Evolutionary conservation across 805 yeast genomes (phyloP).

Genomic region (Yarrowia sp.): DNA sequence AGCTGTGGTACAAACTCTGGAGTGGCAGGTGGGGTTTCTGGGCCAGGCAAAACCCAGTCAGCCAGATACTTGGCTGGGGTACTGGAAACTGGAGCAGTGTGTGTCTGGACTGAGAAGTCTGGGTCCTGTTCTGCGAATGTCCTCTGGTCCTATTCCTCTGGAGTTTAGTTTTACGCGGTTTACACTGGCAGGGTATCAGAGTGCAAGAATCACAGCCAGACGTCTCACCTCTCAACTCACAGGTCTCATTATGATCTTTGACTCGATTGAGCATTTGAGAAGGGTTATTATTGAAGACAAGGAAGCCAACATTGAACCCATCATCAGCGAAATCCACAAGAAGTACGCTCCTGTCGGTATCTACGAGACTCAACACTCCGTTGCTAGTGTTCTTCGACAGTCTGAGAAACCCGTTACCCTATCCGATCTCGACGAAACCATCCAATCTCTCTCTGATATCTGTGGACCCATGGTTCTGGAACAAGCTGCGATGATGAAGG

Average conservation of each 20-base stretch:
- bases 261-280: conserved; percentile 16
- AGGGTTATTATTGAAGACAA: conserved; percentile 18
- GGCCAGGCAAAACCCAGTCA: conserved; percentile 1
- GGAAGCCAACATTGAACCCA: background rate
- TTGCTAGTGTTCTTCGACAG: conserved; percentile 5
- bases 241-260: conserved; percentile 17
- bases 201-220: background rate
- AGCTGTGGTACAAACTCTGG: background rate
- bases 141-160: conserved; percentile 43
- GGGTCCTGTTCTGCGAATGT: conserved; percentile 42
- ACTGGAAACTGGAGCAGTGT: conserved; percentile 20
- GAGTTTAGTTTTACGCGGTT: conserved; percentile 24
- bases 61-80: conserved; percentile 3
- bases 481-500: conserved; percentile 1
- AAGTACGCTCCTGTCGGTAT: conserved; percentile 20
- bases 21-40: conserved; percentile 6
- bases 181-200: background rate
- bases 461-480: conserved; percentile 22
- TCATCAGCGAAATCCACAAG: conserved; percentile 17
- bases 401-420: conserved; percentile 16
- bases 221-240: conserved; percentile 19
- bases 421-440: conserved; percentile 7
- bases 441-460: background rate
- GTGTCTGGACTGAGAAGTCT: conserved; percentile 7
- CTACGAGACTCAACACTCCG: conserved; percentile 20